Evolutionary conservation across 768 basidiomycete species (phyloP), one percentile per base, ranked within the genome.

Genomic region (Antrodiella citrinella): DNA sequence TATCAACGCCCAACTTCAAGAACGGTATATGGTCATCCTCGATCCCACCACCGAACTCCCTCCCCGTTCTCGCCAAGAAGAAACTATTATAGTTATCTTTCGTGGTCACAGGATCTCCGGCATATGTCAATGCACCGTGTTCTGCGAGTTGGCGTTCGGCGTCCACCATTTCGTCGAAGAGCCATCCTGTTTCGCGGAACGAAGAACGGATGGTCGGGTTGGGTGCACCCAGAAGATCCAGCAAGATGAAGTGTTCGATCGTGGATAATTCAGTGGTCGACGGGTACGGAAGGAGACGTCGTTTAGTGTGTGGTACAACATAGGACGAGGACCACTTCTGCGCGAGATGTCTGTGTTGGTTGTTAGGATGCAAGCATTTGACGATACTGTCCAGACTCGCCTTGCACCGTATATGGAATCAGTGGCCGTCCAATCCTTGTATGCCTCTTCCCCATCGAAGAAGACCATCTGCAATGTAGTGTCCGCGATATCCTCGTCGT

Each of bases 381-480:
- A 11, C 18, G 13, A n/a, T 54, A n/a, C 41, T 67, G 18, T 15
- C 7, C 15, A 15, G 15, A 35, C 30, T 50, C 59, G 91, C 94
- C 90, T 81, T 38, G 95, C 85, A n/a, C 95, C 95, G 62, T 99
- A 99, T 40, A 91, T 82, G 1, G 91, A 94, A 66, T 99, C 95
- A 2, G 77, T 81, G 24, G 74, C 77, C 2, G 91, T 91, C 95
- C 95, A 99, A 22, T 78, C 72, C 44, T 80, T 73, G 66, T 95
- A 97, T 0, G 96, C 96, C 66, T 98, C 96, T 67, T 99, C 96
- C 2, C 96, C 96, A 59, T 99, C 96, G 51, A 99, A 95, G 64
- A 98, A 95, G 9, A 99, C 75, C 7, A 98, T 71, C 62, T 96
- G 92, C 7, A 99, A 67, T 2, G 94, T 95, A 18, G 87, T 91